Evolutionary conservation across 148 eudicot species (phyloP).

Genomic region (Linanthus parryae): DNA sequence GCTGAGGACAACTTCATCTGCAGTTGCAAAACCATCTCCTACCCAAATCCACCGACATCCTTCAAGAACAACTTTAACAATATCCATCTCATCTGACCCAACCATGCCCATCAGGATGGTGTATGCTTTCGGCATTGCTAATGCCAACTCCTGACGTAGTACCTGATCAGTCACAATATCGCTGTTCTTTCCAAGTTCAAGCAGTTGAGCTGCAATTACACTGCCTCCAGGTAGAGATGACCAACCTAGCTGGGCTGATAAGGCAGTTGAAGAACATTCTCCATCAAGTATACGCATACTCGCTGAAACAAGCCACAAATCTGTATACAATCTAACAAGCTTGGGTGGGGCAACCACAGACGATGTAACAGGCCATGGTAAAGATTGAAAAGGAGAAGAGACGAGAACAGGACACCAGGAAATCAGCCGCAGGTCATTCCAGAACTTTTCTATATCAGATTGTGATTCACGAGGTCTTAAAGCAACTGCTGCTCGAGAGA

Average conservation of each 20-base stretch:
- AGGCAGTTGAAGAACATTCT: constrained; percentile 84
- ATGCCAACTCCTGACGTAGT: constrained; percentile 77
- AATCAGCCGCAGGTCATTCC: constrained; percentile 85
- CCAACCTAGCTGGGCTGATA: constrained; percentile 91
- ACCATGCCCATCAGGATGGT: constrained; percentile 57
- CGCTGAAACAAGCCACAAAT: constrained; percentile 96
- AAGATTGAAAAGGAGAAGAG: constrained; percentile 65
- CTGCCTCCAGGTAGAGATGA: constrained; percentile 88
- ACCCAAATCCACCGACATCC: constrained; percentile 99
- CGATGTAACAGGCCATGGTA: constrained; percentile 91
- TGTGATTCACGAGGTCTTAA: constrained; percentile 55
- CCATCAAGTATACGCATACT: constrained; percentile 96
- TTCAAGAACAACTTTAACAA: constrained; percentile 91
- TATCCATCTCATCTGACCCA: constrained; percentile 89
- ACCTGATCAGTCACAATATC: constrained; percentile 75
- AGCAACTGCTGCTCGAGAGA: constrained; percentile 75
- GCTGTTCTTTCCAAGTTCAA: constrained; percentile 97
- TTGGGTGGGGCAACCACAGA: constrained; percentile 94
- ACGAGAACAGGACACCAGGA: constrained; percentile 94
- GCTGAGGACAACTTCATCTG: constrained; percentile 87
- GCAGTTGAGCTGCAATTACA: constrained; percentile 98
- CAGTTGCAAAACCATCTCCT: constrained; percentile 95
- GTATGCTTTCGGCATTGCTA: constrained; percentile 96
- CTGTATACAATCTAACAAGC: constrained; percentile 67
- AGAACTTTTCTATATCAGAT: constrained; percentile 83